Evolutionary conservation across 352 stramenopile species (phyloP).

Genomic region (Peronospora tabacina): DNA sequence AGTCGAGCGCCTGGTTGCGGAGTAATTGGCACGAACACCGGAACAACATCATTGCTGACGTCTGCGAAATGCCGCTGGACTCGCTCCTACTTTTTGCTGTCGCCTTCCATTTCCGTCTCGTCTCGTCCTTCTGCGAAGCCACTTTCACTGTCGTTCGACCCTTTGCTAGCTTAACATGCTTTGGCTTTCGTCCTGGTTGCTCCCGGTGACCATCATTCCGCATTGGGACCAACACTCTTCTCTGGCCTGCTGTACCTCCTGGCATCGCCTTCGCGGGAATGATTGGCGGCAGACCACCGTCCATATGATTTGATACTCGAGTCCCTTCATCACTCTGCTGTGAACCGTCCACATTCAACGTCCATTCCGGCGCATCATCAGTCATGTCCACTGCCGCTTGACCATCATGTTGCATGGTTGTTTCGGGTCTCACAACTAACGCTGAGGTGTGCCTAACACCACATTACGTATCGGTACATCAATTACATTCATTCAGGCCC

Average conservation of each 20-base stretch:
- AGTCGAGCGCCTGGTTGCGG: slow-evolving; percentile 32
- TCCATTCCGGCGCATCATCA: slow-evolving; percentile 13
- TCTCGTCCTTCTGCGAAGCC: slow-evolving; percentile 8
- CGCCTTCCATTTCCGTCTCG: slow-evolving; percentile 19
- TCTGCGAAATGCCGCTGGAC: slow-evolving; percentile 12
- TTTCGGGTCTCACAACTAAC: not conserved
- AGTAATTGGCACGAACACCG: slow-evolving; percentile 35
- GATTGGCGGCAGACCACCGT: slow-evolving; percentile 2
- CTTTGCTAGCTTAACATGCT: slow-evolving; percentile 3
- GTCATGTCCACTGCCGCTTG: slow-evolving; percentile 1
- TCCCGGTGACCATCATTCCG: not conserved
- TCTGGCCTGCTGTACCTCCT: slow-evolving; percentile 1
- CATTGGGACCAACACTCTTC: not conserved
- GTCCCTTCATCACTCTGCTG: not conserved
- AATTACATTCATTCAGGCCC: not conserved
- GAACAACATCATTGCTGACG: slow-evolving; percentile 37
- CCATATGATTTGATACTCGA: not conserved
- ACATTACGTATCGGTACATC: not conserved
- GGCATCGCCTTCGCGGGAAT: not conserved
- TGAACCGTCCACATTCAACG: slow-evolving; percentile 14
- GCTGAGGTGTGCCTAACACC: not conserved
- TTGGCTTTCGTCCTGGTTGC: slow-evolving; percentile 1
- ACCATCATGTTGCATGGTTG: slow-evolving; percentile 12
- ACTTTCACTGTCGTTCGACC: slow-evolving; percentile 10
- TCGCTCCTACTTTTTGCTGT: slow-evolving; percentile 1